Conservation (phyloP, 805 yeast genomes). For the Metschnikowia orientalis region DNA sequence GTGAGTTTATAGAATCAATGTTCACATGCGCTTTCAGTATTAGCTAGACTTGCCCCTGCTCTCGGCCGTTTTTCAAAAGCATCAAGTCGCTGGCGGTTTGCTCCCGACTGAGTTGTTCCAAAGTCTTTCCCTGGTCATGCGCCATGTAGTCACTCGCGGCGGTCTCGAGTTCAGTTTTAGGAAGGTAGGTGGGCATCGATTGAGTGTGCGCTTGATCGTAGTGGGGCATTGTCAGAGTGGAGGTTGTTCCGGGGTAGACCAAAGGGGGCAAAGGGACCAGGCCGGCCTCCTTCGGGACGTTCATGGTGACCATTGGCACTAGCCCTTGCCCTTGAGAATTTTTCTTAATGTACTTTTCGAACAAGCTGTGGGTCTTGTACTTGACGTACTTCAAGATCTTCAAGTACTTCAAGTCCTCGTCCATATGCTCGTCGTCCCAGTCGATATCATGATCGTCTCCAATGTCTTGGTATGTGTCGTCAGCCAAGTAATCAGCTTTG, state of each 20-base stretch:
- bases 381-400: conserved; percentile 39
- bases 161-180: neutral
- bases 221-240: too few relatives aligned
- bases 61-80: conserved; percentile 9
- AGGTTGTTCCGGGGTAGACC: conserved; percentile 3
- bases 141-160: too few relatives aligned
- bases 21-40: too few relatives aligned
- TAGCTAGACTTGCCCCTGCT: too few relatives aligned
- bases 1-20: neutral
- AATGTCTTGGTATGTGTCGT: conserved; percentile 17
- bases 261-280: conserved; percentile 6
- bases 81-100: conserved; percentile 11
- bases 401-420: conserved; percentile 42
- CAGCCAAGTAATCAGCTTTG: conserved; percentile 14
- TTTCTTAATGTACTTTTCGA: conserved; percentile 1
- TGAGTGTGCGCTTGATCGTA: too few relatives aligned
- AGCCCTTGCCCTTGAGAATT: neutral
- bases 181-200: neutral
- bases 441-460: conserved; percentile 36
- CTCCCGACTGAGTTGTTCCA: conserved; percentile 3
- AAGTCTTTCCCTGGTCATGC: neutral
- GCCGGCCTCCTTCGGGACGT: too few relatives aligned
- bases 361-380: conserved; percentile 26
- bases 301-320: conserved; percentile 9
- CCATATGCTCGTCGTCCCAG: conserved; percentile 47